A percentile compares a stretch with the other conserved stretches of the same genome.
Conservation (phyloP, 768 basidiomycete genomes). For the Phlebiopsis flavidoalba region DNA sequence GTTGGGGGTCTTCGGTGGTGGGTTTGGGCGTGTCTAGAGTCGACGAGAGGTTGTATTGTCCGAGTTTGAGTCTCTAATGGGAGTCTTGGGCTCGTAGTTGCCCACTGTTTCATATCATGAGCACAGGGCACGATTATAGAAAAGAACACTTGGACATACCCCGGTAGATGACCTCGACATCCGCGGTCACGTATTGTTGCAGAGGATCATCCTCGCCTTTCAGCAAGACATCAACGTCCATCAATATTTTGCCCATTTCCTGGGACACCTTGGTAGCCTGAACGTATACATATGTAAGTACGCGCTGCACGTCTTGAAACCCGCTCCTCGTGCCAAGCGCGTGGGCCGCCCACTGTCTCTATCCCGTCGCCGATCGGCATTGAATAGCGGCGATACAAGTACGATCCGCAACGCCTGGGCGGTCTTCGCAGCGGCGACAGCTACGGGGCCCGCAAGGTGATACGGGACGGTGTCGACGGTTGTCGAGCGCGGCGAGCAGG, state of each 20-base stretch:
- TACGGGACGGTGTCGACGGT: slow-evolving; percentile 32
- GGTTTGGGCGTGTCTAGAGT: slow-evolving; percentile 6
- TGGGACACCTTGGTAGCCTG: slow-evolving; percentile 77
- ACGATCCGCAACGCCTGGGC: slow-evolving; percentile 52
- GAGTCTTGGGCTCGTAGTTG: background rate
- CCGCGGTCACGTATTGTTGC: slow-evolving; percentile 29
- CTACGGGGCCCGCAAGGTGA: slow-evolving; percentile 52
- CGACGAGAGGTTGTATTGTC: slow-evolving; percentile 11
- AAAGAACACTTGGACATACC: slow-evolving; percentile 9
- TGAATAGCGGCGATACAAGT: slow-evolving; percentile 61
- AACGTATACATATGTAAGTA: slow-evolving; percentile 82
- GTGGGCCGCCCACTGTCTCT: slow-evolving; percentile 4
- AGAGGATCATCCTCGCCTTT: slow-evolving; percentile 46
- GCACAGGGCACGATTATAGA: background rate
- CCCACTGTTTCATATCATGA: background rate
- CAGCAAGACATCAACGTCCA: slow-evolving; percentile 77
- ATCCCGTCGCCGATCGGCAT: slow-evolving; percentile 15
- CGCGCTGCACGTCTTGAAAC: slow-evolving; percentile 68
- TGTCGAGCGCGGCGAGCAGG: slow-evolving; percentile 8
- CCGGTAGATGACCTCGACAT: slow-evolving; percentile 28
- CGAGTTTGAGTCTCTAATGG: background rate
- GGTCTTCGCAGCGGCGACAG: slow-evolving; percentile 42
- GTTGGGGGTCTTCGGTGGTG: slow-evolving; percentile 5
- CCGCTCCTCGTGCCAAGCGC: slow-evolving; percentile 32
- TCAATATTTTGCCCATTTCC: slow-evolving; percentile 58